Base-by-base conservation (phyloP, 2,329 filamentous ascomycete genomes). In the Aspergillus sp. region DNA sequence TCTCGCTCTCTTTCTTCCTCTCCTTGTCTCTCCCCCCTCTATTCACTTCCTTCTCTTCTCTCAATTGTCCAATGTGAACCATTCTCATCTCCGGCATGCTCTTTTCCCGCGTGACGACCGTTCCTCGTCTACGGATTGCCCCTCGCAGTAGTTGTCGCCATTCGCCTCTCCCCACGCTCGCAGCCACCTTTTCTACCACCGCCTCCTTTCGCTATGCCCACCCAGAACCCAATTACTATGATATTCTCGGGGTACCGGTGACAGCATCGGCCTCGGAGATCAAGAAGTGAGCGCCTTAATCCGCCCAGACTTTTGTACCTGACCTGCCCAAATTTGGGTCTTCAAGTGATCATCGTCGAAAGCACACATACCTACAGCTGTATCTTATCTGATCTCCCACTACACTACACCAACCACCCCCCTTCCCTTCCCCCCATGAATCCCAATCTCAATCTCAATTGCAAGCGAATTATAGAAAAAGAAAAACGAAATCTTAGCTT, bases 231-330 rank as follows among this genome's bases (percentile, higher is more conserved):
- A 92, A 87, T 62, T 90, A 96, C 78, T 99, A 99, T 77, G 90
- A 94, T 69, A 87, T 88, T 46, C 84, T 99, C 54, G 85, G 88
- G 47, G 76, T 99, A n/a, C 78, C 85, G 0, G 81, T 83, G 47
- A 84, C 84, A 64, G 93, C 94, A 46, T 86, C 90, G 16, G 78
- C 85, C 1, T 80, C 82, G 9, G 91, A 96, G 55, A 93, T 98
- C 62, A 98, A 98, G 77, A 94, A 90, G 89, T 92, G 73, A 39
- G 62, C 32, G 14, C 16, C 39, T 3, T n/a, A 6, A 7, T 42
- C 4, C 16, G 9, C 14, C 36, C 36, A 42, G 16, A 2, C 6
- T 7, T 14, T n/a, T n/a, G 36, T 42, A 6, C 16, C 6, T 42
- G 36, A n/a, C 36, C 36, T 42, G 36, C 14, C 26, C 36, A 6